Base-by-base conservation (phyloP, 495 filamentous ascomycete species). In the Podospora tetraspora region DNA sequence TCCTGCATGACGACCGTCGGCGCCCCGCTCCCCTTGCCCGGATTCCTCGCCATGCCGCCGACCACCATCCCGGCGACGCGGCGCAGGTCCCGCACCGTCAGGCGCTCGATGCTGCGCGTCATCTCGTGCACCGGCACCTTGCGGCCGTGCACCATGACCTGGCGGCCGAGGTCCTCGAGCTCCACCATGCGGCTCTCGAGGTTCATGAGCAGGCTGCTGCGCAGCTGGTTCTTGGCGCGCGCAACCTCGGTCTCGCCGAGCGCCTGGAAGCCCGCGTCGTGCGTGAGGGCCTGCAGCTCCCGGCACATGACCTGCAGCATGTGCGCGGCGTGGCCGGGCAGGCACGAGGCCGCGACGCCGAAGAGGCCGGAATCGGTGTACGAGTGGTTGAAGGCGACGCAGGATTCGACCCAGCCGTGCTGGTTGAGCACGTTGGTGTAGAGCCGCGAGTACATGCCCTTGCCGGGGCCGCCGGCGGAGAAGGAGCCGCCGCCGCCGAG, bases 381-480 rank as follows among this genome's bases (percentile, higher is more conserved):
- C 62, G 90, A 91, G 79, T 99, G 93, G 80, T 98, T 98, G 85
- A 98, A 97, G 30, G 94, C 89, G 57, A 97, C 86, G 77, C 94
- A 97, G 69, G 87, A 92, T 79, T 99, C 95, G 12, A 99, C 91
- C 93, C 93, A 98, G 62, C 90, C 92, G 81, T 97, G 86, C 78
- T 97, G 95, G 82, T 99, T 99, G 61, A 99, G 87, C 11, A 97
- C 94, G 78, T 97, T 96, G 67, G 93, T 98, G 83, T 97, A 99
- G 30, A 98, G 86, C 7, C 96, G 91, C 21, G 91, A 94, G 82
- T 97, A 98, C 95, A 99, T 98, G 68, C 95, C 95, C 82, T 99
- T 99, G 61, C 95, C 95, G 22, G 95, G 95, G 3, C 95, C 95
- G 70, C 95, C 95, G 57, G 95, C 95, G n/a, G 90, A 93, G 82